Percentiles rank a stretch among this genome's conserved stretches.
Evolutionary conservation across 306 rosid species (phyloP).

Genomic region (Quercus berberidifolia): DNA sequence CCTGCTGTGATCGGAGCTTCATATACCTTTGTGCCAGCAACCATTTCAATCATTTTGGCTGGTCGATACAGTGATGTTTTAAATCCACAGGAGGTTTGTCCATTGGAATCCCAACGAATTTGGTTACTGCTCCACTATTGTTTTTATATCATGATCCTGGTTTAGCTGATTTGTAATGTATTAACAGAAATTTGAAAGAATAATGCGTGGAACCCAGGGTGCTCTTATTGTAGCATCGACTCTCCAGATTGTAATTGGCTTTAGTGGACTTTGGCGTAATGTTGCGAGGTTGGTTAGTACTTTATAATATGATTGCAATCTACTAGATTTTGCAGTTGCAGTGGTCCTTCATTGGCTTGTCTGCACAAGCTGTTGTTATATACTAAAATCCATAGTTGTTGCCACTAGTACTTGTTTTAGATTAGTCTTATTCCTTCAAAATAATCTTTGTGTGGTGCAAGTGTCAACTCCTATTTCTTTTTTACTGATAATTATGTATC

Average conservation of each 20-base stretch:
- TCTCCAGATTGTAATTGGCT: conserved; percentile 94
- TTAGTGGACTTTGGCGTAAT: conserved; percentile 98
- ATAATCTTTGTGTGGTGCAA: not conserved
- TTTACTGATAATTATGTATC: too few species aligned
- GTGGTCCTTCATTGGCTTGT: not conserved
- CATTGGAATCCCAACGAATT: conserved; percentile 8
- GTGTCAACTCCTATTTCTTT: not conserved
- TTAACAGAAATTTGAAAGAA: conserved; percentile 81
- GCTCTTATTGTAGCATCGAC: conserved; percentile 97
- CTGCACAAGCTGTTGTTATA: not conserved
- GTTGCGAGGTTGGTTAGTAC: conserved; percentile 64
- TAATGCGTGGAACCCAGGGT: conserved; percentile 96
- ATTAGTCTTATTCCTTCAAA: not conserved
- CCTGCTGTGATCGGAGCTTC: conserved; percentile 95
- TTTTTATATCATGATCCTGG: conserved; percentile 3
- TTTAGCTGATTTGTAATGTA: conserved; percentile 13
- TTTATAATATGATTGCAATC: not conserved
- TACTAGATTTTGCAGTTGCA: not conserved
- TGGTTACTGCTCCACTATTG: not conserved
- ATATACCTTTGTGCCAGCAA: conserved; percentile 84
- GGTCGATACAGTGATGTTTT: conserved; percentile 78
- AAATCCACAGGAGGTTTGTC: conserved; percentile 75
- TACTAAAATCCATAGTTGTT: not conserved
- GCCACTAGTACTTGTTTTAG: not conserved
- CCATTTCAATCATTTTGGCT: conserved; percentile 89